A percentile compares a stretch with the other conserved stretches of the same genome.
These are phyloP conservation scores for Candida wancherniae DNA, from an alignment of 805 yeast species.

Conservation along the genomic window DNA sequence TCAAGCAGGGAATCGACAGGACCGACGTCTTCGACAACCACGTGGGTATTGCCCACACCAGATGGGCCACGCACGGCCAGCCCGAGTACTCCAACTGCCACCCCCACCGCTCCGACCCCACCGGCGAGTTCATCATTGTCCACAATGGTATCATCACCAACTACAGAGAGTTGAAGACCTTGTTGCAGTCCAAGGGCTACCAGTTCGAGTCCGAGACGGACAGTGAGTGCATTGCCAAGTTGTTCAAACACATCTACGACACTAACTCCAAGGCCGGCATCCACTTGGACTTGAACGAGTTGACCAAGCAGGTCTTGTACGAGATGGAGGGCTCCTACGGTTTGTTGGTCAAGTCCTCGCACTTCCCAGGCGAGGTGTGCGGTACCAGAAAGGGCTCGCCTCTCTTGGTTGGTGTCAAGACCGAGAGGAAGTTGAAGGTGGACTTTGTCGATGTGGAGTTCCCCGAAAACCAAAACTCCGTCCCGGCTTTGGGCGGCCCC, in stretches of 20 bases:
- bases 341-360: conserved; percentile 82
- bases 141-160: conserved; percentile 99
- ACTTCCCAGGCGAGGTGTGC: conserved; percentile 92
- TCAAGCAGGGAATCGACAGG: conserved; percentile 47
- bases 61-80: conserved; percentile 99
- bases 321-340: conserved; percentile 99
- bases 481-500: conserved; percentile 45
- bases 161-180: conserved; percentile 83
- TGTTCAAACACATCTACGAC: conserved; percentile 87
- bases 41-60: conserved; percentile 96
- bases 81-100: conserved; percentile 86
- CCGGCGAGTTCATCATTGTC: conserved; percentile 82
- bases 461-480: conserved; percentile 54
- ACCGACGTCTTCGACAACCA: conserved; percentile 71
- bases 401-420: conserved; percentile 91
- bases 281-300: conserved; percentile 81
- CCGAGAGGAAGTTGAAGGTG: conserved; percentile 90
- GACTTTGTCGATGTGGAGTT: conserved; percentile 98
- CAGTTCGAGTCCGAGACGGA: conserved; percentile 90
- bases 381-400: conserved; percentile 99
- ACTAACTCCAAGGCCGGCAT: conserved; percentile 65
- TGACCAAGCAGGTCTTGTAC: conserved; percentile 85
- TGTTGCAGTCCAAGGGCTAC: conserved; percentile 75
- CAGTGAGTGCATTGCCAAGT: conserved; percentile 95
- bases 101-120: conserved; percentile 87